Evolutionary conservation across 2,329 filamentous ascomycete genomes (phyloP), one percentile per base, ranked within the genome.

Genomic region (Tolypocladium capitatum): DNA sequence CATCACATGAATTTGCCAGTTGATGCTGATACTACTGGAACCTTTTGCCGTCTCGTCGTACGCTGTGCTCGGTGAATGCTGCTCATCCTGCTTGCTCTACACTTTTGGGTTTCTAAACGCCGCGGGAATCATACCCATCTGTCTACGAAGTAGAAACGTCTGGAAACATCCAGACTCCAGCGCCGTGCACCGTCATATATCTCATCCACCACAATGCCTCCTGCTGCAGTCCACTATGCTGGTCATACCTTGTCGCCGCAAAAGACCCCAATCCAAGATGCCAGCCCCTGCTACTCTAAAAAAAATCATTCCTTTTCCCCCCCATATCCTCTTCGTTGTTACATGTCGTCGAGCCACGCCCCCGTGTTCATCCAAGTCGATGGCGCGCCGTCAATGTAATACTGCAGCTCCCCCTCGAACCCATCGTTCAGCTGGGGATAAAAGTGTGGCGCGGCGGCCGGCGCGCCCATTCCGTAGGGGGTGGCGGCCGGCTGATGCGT

Each of bases 381-480:
- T 5, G 52, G 31, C 1, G 63, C 57, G 2, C 69, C 70, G 35
- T 69, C 61, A 24, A 72, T 63, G 47, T 69, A 69, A 43, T 63
- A 65, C 50, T 69, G 68, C 46, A 75, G 54, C 55, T 74, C 72
- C 9, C 57, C 61, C 51, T 72, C 68, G 49, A 68, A 75, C 2
- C 71, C 71, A 48, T 74, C 72, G 40, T 65, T 65, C 5, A 67
- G 56, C 33, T 48, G 51, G 14, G 51, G 46, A 10, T 53, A 51
- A 13, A 48, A 53, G 1, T 43, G 24, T 14, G 34, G 21, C 4
- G 43, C 14, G 10, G 8, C 41, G 21, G 43, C 30, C 9, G 33
- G 21, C 1, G 35, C 40, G 2, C 31, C 40, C 16, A 48, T 31
- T 10, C 36, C 34, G 44, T 58, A 60, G 4, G 48, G 47, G 31